Conservation (phyloP, 805 yeast genomes). For the Kuraishia capsulata region DNA sequence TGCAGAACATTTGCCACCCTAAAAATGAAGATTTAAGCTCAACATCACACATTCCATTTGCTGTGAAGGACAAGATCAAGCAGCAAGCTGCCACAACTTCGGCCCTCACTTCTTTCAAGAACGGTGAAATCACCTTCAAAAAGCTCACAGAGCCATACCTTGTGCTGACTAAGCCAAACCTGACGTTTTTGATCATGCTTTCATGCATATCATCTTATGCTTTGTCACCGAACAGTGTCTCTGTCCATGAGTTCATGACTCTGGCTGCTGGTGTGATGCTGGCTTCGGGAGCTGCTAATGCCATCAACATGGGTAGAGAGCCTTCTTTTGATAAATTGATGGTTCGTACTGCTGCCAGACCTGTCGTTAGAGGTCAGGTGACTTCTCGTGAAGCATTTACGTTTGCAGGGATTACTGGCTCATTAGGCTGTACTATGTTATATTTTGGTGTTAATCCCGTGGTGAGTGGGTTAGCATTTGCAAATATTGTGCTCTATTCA, state of each 20-base stretch:
- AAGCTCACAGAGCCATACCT: conserved; percentile 52
- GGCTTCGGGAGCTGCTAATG: conserved; percentile 91
- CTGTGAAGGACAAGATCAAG: conserved; percentile 34
- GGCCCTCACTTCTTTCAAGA: background rate
- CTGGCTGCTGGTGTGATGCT: conserved; percentile 80
- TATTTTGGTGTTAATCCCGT: conserved; percentile 78
- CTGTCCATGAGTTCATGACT: conserved; percentile 58
- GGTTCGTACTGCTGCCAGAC: conserved; percentile 83
- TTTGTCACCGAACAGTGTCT: conserved; percentile 74
- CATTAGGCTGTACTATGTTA: conserved; percentile 58
- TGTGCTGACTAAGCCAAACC: conserved; percentile 82
- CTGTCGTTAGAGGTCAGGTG: conserved; percentile 78
- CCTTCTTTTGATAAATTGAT: conserved; percentile 81
- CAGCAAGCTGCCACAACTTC: background rate
- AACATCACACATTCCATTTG: conserved; percentile 38
- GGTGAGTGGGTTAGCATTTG: conserved; percentile 72
- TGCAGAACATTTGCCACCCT: background rate
- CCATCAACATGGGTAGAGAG: conserved; percentile 95
- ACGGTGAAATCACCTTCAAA: conserved; percentile 19
- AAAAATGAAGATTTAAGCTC: background rate
- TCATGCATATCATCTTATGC: conserved; percentile 94
- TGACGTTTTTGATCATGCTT: conserved; percentile 79
- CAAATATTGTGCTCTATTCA: conserved; percentile 75
- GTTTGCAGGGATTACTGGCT: conserved; percentile 73
- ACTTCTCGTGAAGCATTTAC: conserved; percentile 68